Base-by-base conservation (phyloP, 2,329 filamentous ascomycete species). In the Samsoniella hepiali region DNA sequence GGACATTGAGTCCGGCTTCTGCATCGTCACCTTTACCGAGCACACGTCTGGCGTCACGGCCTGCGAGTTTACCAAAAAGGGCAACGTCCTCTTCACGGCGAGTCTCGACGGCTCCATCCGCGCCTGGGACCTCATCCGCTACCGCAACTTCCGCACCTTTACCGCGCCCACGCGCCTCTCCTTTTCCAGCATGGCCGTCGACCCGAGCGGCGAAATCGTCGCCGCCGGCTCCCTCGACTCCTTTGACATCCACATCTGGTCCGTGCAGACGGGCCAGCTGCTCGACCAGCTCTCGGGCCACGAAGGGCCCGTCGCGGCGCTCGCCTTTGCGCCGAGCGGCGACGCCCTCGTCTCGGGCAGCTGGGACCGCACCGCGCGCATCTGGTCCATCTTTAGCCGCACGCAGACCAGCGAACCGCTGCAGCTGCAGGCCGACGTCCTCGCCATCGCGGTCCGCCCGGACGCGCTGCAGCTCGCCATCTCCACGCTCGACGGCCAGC, bases 181-280 rank as follows among this genome's bases (percentile, higher is more conserved):
- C 0, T 99, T 98, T 77, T 94, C 93, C 17, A 96, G 91, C 64
- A 84, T 99, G 74, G 93, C 95, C 1, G 93, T 98, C n/a, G 96
- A 99, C 69, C 93, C 95, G 0, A 97, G 93, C 67, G 95, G 95
- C 60, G 96, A 99, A 75, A 91, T 99, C 9, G 91, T 99, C 3
- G 96, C 94, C 65, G 95, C 95, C 10, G 95, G 94, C 2, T 98
- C 94, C 1, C 83, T 96, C 17, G 95, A 99, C 74, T 97, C 93
- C 5, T 98, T 97, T 68, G 94, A 98, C 72, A 91, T 99, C 58
- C 93, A 99, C 76, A 91, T 99, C 66, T 99, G 95, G 95, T 97
- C 92, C 5, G 96, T 99, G 4, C 95, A 99, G 73, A 99, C 94
- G 0, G 95, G 95, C 3, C 95, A 99, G 75, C 82, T 99, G 22